These are phyloP conservation scores for Trichosporon sp. DNA, from an alignment of 1,284 basidiomycete species.

Conservation along the genomic window DNA sequence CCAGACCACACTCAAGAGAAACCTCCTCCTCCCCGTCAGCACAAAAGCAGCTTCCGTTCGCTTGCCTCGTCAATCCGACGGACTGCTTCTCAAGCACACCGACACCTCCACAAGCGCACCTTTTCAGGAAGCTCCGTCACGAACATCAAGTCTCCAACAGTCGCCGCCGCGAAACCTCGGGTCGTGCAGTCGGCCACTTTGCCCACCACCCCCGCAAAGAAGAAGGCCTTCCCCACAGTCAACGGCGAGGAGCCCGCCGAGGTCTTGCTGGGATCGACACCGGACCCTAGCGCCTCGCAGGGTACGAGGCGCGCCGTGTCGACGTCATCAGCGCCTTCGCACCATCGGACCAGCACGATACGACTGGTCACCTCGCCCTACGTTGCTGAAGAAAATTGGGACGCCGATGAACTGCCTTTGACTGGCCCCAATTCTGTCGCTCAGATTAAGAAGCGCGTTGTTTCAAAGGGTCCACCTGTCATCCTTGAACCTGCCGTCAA, in stretches of 20 bases:
- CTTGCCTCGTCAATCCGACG: constrained; percentile 16
- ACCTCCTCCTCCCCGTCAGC: constrained; percentile 1
- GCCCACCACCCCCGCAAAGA: background rate
- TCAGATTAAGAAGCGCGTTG: constrained; percentile 27
- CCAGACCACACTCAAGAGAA: background rate
- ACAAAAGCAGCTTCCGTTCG: constrained; percentile 12
- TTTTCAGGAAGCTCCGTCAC: constrained; percentile 7
- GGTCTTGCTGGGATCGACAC: background rate
- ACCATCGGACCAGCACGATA: constrained; percentile 37
- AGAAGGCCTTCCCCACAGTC: background rate
- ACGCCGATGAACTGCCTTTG: constrained; percentile 35
- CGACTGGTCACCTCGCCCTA: constrained; percentile 32
- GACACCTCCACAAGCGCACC: constrained; percentile 2
- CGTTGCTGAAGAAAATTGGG: constrained; percentile 10
- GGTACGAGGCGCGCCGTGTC: background rate
- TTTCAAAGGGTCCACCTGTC: background rate
- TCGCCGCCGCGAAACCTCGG: background rate
- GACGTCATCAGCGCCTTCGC: constrained; percentile 16
- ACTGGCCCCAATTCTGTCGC: constrained; percentile 21
- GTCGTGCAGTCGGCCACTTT: background rate
- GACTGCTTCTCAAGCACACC: constrained; percentile 8
- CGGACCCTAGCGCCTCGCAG: background rate
- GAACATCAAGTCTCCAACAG: constrained; percentile 2
- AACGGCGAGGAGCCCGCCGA: background rate
- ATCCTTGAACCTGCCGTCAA: background rate